Base-by-base conservation (phyloP, 2,329 filamentous ascomycete genomes). In the Alternaria tenuissima region DNA sequence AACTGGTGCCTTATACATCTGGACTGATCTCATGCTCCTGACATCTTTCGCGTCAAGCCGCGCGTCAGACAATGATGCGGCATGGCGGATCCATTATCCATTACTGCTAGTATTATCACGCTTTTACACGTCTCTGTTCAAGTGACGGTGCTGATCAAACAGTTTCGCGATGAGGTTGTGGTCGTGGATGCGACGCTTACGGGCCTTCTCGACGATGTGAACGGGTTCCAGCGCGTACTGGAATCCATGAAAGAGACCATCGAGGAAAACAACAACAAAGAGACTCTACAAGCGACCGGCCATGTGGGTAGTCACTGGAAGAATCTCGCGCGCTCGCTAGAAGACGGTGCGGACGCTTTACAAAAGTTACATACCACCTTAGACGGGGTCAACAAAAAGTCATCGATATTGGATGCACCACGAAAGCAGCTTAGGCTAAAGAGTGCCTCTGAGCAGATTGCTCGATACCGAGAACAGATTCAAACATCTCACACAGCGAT, bases 191-290 rank as follows among this genome's bases (percentile, higher is more conserved):
- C 61, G 12, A 69, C 65, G n/a, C 62, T 71, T 11, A 64, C 48
- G 9, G 67, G 67, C 11, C 59, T 71, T 5, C 41, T 69, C 41
- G 53, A 61, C 28, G 70, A 71, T 56, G 66, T 73, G 16, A 66
- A 66, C 18, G 57, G 60, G 9, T 65, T 71, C 38, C 58, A 63
- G 41, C 63, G 59, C n/a, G 65, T 70, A 14, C 39, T 73, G 16
- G 58, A 63, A 49, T 67, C 67, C 12, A 69, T 70, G 67, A 66
- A 62, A 59, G 70, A 71, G 32, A 71, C 67, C 1, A 64, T 73
- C 43, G 61, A 65, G 8, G 65, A 67, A n/a, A 47, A 62, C 12
- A 64, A 68, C n/a, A 57, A 66, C 28, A 64, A 63, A 41, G 59
- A 58, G 16, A 57, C 58, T 24, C 44, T 68, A 11, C 62, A 66